Base-by-base conservation (phyloP, 345 rosid species). In the Bruguiera parviflora region DNA sequence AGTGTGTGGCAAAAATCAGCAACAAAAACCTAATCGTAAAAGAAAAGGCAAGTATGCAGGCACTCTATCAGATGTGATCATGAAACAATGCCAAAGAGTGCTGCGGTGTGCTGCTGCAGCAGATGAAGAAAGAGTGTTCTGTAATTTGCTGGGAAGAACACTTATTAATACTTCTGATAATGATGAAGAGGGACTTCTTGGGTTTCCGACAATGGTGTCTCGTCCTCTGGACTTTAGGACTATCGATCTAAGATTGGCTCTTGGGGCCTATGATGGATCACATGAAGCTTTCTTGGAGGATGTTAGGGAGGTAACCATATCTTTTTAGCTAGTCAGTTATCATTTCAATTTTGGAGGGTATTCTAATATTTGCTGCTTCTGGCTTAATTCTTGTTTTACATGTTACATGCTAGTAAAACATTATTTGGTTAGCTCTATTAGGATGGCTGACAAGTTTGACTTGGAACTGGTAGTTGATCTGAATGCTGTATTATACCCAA, bases 221-320 rank as follows among this genome's bases (percentile, higher is more conserved):
- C 76, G 76, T 24, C 81, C 84, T 51, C 32, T 77, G 11, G 84
- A 80, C 74, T 80, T 77, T 66, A 77, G 78, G 65, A 80, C 76
- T 25, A 77, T 80, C 29, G 81, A 80, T 64, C 66, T 77, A 28
- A 74, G 78, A 65, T 56, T 80, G 67, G 63, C 77, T 58, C 61
- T 53, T 73, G 84, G 84, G 71, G 78, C 72, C 10, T 80, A 80
- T 60, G 60, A 78, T 61, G 81, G 76, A 64, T 73, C 81, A 15
- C 81, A 77, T 64, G 81, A 77, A 74, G 80, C 84, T 65, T 80
- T 80, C 60, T 33, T 77, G n/a, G 81, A 80, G 63, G 84, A 80
- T 74, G 84, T 80, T 71, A 72, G 81, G 20, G 84, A 77, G 84
- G 84, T 80, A 71, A 24, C 37, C 63, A 28, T 64, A 18, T 22